Conservation (phyloP, 768 basidiomycete genomes). For the Tulasnella sp. region DNA sequence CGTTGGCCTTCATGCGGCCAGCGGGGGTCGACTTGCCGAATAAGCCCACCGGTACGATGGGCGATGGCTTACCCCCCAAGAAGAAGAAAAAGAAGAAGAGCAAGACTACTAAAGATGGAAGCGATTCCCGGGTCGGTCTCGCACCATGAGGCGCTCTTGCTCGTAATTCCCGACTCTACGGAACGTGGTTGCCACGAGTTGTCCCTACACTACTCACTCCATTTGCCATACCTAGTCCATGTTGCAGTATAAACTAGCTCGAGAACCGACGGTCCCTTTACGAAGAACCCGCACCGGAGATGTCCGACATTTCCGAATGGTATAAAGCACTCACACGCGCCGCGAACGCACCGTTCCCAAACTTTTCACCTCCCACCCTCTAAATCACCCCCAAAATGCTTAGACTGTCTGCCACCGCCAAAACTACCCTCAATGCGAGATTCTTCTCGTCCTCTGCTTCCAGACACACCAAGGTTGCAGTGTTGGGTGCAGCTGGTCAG, state of each 20-base stretch:
- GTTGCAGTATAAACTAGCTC: not conserved
- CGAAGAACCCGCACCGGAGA: not conserved
- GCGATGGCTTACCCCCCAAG: not conserved
- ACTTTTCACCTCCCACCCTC: not conserved
- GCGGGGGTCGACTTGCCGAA: not conserved
- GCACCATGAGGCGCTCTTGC: not conserved
- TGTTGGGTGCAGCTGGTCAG: slow-evolving; percentile 88
- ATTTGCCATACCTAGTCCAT: not conserved
- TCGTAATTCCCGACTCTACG: not conserved
- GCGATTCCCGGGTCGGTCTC: not conserved
- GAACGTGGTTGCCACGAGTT: not conserved
- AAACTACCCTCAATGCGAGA: slow-evolving; percentile 23
- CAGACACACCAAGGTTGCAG: slow-evolving; percentile 77
- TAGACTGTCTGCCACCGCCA: slow-evolving; percentile 8
- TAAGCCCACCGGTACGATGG: not conserved
- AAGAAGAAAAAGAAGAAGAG: not conserved
- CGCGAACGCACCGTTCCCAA: not conserved
- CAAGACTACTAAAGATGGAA: not conserved
- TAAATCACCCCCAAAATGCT: not conserved
- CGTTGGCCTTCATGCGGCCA: not conserved
- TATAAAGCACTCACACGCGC: not conserved
- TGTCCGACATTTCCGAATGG: not conserved
- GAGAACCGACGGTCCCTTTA: not conserved
- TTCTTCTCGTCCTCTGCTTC: slow-evolving; percentile 64
- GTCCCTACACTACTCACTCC: not conserved